phyloP scores from a whole-genome alignment of 768 basidiomycete species.

The Hygrocybe coccinea region DNA sequence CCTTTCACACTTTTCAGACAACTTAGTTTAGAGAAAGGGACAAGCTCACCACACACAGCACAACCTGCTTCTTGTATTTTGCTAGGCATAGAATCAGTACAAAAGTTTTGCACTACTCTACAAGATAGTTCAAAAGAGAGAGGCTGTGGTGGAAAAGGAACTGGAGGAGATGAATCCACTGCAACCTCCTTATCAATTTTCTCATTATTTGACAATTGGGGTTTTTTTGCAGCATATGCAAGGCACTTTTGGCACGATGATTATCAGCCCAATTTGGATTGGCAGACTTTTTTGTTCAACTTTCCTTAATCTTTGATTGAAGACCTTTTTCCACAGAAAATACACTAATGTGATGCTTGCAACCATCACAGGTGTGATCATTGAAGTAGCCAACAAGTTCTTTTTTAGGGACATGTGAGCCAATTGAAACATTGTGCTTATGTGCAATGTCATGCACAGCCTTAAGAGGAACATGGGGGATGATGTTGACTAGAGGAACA shows the following conservation, averaged over 20 bases:
- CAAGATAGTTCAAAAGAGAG: not conserved
- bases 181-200: not conserved
- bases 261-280: not conserved
- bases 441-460: not conserved
- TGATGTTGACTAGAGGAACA: not conserved
- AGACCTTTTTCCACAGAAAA: not conserved
- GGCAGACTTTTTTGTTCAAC: not conserved
- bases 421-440: not conserved
- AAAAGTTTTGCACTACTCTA: not conserved
- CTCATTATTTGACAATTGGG: constrained; percentile 2
- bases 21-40: constrained; percentile 7
- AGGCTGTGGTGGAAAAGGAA: not conserved
- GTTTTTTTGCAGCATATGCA: not conserved
- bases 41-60: not conserved
- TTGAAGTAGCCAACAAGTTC: not conserved
- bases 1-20: constrained; percentile 6
- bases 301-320: not conserved
- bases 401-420: not conserved
- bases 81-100: not conserved
- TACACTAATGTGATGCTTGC: not conserved
- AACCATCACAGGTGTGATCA: not conserved
- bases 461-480: not conserved
- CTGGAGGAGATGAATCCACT: not conserved
- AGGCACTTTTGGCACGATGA: not conserved
- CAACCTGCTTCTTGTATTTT: constrained; percentile 1